A percentile compares a stretch with the other conserved stretches of the same genome.
These are phyloP conservation scores for Pyrus bretschneideri DNA, from an alignment of 306 rosid genomes.

Conservation along the genomic window DNA sequence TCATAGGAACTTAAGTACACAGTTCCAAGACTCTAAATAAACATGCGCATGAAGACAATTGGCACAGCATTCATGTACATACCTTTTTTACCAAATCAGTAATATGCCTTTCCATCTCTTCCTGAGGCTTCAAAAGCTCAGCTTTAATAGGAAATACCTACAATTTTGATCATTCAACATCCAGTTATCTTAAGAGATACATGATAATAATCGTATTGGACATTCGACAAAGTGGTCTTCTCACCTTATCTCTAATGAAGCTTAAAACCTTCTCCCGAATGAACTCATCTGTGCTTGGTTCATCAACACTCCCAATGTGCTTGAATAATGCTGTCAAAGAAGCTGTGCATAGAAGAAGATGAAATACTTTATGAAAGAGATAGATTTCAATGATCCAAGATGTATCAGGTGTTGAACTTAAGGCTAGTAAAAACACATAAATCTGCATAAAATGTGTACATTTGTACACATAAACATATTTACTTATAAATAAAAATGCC, in stretches of 20 bases:
- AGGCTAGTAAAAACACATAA: neutral
- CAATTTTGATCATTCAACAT: conserved; percentile 20
- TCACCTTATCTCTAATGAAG: conserved; percentile 89
- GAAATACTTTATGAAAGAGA: neutral
- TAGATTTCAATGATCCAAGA: neutral
- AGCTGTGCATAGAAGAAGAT: conserved; percentile 50
- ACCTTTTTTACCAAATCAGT: conserved; percentile 93
- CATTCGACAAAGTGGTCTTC: neutral
- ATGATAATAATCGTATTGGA: conserved; percentile 4
- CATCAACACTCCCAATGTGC: conserved; percentile 80
- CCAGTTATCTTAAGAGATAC: neutral
- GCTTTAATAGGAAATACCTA: conserved; percentile 86
- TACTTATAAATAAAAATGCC: neutral
- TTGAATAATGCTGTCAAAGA: conserved; percentile 90
- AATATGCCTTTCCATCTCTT: conserved; percentile 96
- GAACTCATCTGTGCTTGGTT: conserved; percentile 60
- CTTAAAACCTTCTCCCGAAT: conserved; percentile 84
- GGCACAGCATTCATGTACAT: conserved; percentile 10
- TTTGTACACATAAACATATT: neutral
- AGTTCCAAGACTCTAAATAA: neutral
- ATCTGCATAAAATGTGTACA: neutral
- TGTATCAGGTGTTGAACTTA: neutral
- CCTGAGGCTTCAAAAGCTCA: conserved; percentile 86
- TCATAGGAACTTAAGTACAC: neutral
- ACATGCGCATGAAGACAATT: conserved; percentile 2